These are phyloP conservation scores for Paramecium bursaria DNA, from an alignment of 73 alveolate species.

Conservation along the genomic window DNA sequence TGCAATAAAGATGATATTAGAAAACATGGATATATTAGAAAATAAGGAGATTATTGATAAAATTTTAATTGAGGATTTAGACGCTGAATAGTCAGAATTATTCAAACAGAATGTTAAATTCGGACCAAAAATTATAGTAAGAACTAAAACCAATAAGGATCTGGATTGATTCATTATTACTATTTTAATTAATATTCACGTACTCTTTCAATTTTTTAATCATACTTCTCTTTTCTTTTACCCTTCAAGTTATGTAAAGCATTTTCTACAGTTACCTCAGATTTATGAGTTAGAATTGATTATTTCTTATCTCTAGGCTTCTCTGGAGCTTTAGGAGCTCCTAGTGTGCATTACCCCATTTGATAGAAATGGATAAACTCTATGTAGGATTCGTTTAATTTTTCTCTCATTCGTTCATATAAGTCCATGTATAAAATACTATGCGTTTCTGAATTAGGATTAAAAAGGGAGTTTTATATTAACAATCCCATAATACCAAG, in stretches of 20 bases:
- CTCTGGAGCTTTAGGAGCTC: not conserved
- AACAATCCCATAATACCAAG: slow-evolving; percentile 58
- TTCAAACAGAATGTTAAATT: not conserved
- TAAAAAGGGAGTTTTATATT: slow-evolving; percentile 16
- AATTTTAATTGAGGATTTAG: slow-evolving; percentile 48
- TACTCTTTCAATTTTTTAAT: slow-evolving; percentile 5
- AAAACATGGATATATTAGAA: not conserved
- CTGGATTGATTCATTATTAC: slow-evolving; percentile 11
- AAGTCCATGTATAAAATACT: not conserved
- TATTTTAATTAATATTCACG: slow-evolving; percentile 41
- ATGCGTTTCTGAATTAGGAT: slow-evolving; percentile 33
- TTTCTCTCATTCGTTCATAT: slow-evolving; percentile 44
- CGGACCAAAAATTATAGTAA: slow-evolving; percentile 52
- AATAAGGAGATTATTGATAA: not conserved
- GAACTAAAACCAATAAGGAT: slow-evolving; percentile 47
- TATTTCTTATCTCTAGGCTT: not conserved
- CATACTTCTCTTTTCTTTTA: slow-evolving; percentile 57
- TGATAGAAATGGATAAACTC: slow-evolving; percentile 25
- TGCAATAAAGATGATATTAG: not conserved
- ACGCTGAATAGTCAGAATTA: slow-evolving; percentile 14
- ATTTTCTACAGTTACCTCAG: slow-evolving; percentile 42
- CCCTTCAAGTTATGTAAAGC: slow-evolving; percentile 34
- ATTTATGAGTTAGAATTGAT: slow-evolving; percentile 8
- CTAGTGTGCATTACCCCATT: not conserved
- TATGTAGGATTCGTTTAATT: not conserved